Conservation (phyloP, 2,329 filamentous ascomycete genomes). For the Amylocarpus encephaloides region DNA sequence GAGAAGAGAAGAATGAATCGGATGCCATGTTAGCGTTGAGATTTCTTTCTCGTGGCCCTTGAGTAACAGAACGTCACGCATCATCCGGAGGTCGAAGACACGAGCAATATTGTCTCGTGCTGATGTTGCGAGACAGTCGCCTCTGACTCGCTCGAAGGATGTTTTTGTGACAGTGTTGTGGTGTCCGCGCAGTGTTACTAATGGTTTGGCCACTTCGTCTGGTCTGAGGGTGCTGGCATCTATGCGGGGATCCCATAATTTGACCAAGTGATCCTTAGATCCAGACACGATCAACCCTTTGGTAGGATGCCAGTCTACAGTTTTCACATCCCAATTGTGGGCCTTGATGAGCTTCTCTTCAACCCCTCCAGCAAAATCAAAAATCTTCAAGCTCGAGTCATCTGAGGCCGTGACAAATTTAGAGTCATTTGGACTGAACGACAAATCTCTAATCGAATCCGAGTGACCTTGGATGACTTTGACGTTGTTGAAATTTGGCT, state of each 20-base stretch:
- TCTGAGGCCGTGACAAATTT: slow-evolving; percentile 97
- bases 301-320: slow-evolving; percentile 93
- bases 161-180: slow-evolving; percentile 97
- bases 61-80: slow-evolving; percentile 92
- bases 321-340: slow-evolving; percentile 98
- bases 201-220: slow-evolving; percentile 48
- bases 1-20: slow-evolving; percentile 80
- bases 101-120: slow-evolving; percentile 89
- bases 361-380: slow-evolving; percentile 82
- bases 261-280: slow-evolving; percentile 95
- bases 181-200: slow-evolving; percentile 92
- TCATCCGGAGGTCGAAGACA: slow-evolving; percentile 93
- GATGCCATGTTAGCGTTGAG: slow-evolving; percentile 88
- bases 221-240: slow-evolving; percentile 34
- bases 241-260: slow-evolving; percentile 95
- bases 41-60: slow-evolving; percentile 96
- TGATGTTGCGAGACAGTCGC: slow-evolving; percentile 81
- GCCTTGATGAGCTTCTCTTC: slow-evolving; percentile 81
- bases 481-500: slow-evolving; percentile 98
- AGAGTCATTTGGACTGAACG: slow-evolving; percentile 87
- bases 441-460: slow-evolving; percentile 83
- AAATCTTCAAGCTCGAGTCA: slow-evolving; percentile 89
- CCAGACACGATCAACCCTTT: slow-evolving; percentile 93
- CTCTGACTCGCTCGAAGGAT: slow-evolving; percentile 78
- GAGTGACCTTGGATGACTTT: slow-evolving; percentile 88